Evolutionary conservation across 352 stramenopile genomes (phyloP).

Genomic region (Globisporangium radiosum): DNA sequence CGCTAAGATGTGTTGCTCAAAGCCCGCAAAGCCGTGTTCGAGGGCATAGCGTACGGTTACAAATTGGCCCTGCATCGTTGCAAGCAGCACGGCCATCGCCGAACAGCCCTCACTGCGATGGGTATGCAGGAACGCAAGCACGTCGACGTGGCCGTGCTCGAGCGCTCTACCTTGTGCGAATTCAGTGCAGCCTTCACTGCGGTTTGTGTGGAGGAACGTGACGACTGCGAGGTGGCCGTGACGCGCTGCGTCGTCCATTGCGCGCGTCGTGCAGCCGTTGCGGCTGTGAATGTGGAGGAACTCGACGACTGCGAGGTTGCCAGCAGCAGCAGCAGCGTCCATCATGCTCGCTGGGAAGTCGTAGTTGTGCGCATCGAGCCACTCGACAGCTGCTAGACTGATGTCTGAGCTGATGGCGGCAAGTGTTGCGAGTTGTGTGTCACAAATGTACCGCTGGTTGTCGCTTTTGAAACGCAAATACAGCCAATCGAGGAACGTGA

Average conservation of each 20-base stretch:
- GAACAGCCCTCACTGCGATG: too few species aligned
- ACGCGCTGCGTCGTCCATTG: not conserved
- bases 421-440: too few species aligned
- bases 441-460: too few species aligned
- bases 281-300: not conserved
- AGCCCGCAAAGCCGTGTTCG: too few species aligned
- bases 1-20: too few species aligned
- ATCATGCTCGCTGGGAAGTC: not conserved
- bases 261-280: not conserved
- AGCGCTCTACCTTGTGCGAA: not conserved
- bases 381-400: not conserved
- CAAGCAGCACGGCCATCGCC: too few species aligned
- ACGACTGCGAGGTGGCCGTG: not conserved
- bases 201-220: not conserved
- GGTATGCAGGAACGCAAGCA: too few species aligned
- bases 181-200: not conserved
- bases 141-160: not conserved
- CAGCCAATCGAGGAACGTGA: too few species aligned
- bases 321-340: not conserved
- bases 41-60: too few species aligned
- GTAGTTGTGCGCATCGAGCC: not conserved
- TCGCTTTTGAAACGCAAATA: too few species aligned
- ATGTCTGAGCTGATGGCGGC: too few species aligned
- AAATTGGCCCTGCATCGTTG: too few species aligned
- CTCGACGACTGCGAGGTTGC: not conserved